phyloP scores from a whole-genome alignment of 768 basidiomycete genomes.

The Gyrodon lividus region DNA sequence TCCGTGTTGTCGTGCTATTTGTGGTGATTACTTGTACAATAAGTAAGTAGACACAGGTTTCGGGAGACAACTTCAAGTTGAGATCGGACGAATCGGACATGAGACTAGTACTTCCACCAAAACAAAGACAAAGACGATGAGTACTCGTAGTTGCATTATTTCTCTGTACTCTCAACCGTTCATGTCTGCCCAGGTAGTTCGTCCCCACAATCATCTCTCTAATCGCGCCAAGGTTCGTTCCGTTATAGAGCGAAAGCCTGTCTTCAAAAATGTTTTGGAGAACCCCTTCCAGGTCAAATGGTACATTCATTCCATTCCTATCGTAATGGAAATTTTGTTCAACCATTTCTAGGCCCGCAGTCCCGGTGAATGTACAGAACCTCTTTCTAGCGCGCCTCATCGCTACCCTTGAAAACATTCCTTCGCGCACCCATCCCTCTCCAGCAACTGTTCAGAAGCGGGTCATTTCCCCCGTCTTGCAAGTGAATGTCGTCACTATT shows the following conservation, averaged over 20 bases:
- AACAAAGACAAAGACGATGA: too few relatives aligned
- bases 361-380: conserved; percentile 65
- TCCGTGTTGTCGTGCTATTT: too few relatives aligned
- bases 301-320: conserved; percentile 37
- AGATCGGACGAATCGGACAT: too few relatives aligned
- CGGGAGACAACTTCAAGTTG: too few relatives aligned
- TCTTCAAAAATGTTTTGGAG: conserved; percentile 69
- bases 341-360: conserved; percentile 50
- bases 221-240: conserved; percentile 57
- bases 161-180: too few relatives aligned
- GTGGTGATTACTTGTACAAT: too few relatives aligned
- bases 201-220: conserved; percentile 55
- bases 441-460: conserved; percentile 10
- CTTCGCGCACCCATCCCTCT: conserved; percentile 32
- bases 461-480: neutral
- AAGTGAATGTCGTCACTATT: conserved; percentile 30
- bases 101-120: too few relatives aligned
- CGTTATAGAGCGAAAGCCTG: conserved; percentile 52
- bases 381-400: conserved; percentile 50
- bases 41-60: too few relatives aligned
- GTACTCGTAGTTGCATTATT: too few relatives aligned
- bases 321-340: neutral
- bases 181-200: conserved; percentile 53
- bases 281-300: conserved; percentile 72
- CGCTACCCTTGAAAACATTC: conserved; percentile 49